phyloP scores from a whole-genome alignment of 768 basidiomycete genomes.

The Boletus eberwhitei region DNA sequence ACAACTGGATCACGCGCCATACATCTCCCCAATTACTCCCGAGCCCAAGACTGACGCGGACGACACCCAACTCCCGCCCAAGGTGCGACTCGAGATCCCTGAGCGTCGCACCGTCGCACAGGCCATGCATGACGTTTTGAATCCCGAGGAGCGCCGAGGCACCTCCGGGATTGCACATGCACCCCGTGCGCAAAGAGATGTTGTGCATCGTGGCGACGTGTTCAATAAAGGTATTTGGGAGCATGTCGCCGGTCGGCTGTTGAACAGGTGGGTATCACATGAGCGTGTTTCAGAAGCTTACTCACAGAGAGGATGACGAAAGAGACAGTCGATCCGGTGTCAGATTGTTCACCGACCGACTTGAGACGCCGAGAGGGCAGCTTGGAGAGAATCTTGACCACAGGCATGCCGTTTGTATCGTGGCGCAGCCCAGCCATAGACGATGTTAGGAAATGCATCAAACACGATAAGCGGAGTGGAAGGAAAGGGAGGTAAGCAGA shows the following conservation, averaged over 20 bases:
- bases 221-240: slow-evolving; percentile 73
- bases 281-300: slow-evolving; percentile 9
- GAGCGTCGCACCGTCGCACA: slow-evolving; percentile 59
- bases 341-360: slow-evolving; percentile 61
- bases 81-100: slow-evolving; percentile 57
- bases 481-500: slow-evolving; percentile 78
- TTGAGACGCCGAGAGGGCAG: slow-evolving; percentile 51
- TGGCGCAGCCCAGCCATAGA: slow-evolving; percentile 60
- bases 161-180: slow-evolving; percentile 86
- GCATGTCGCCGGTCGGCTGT: slow-evolving; percentile 62
- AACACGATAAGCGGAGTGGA: slow-evolving; percentile 67
- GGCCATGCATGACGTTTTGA: slow-evolving; percentile 56
- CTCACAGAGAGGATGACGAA: slow-evolving; percentile 63
- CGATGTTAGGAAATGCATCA: slow-evolving; percentile 57
- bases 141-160: slow-evolving; percentile 71
- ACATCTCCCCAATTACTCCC: slow-evolving; percentile 77
- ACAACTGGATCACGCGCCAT: slow-evolving; percentile 53
- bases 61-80: slow-evolving; percentile 69
- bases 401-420: slow-evolving; percentile 53
- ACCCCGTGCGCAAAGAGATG: slow-evolving; percentile 79
- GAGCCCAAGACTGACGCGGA: slow-evolving; percentile 75
- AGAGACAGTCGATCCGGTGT: slow-evolving; percentile 61
- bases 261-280: background rate
- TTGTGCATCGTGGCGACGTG: slow-evolving; percentile 58
- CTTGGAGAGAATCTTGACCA: slow-evolving; percentile 67